Base-by-base conservation (phyloP, 305 asterid genomes). In the Plantago coronopus region DNA sequence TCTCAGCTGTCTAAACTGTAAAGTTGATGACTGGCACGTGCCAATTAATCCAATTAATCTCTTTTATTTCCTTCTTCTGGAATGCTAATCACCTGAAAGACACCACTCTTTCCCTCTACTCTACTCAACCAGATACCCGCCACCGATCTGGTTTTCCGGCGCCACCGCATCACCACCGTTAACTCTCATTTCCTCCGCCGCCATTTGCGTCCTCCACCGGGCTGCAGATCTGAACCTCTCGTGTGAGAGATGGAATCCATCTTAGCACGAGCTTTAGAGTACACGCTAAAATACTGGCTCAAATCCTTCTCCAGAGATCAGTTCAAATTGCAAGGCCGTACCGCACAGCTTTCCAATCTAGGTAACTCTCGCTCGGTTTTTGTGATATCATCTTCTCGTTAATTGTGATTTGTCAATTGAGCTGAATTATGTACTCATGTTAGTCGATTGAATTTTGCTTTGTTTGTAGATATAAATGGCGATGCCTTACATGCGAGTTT, bases 401-500 rank as follows among this genome's bases (percentile, higher is more conserved):
- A 25, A 37, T 48, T 47, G 60, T 47, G 27, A 11, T 40, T 61
- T 53, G 44, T 48, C 59, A 11, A 38, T 43, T 65, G 67, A 67
- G 66, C 69, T 69, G 44, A 56, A 46, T 63, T 72, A n/a, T n/a
- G n/a, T n/a, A n/a, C n/a, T n/a, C n/a, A 49, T 0, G 59, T 49
- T 37, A 42, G 21, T 64, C 14, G 21, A 21, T 68, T 15, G 61
- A 7, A 63, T 64, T 50, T 12, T 29, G 37, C 37, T 57, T 67
- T 48, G 31, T 21, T 19, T 62, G 68, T 64, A 93, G 99, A 93
- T 73, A 79, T 93, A 59, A 81, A 89, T 67, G 97, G 97, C 56
- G 99, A 93, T 57, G 95, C 99, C 25, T 61, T 93, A 74, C 97
- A 93, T 66, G 97, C 97, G n/a, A 89, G 99, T 70, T 64, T 89